phyloP scores from a whole-genome alignment of 441 rosid genomes.

The Adansonia gregorii region DNA sequence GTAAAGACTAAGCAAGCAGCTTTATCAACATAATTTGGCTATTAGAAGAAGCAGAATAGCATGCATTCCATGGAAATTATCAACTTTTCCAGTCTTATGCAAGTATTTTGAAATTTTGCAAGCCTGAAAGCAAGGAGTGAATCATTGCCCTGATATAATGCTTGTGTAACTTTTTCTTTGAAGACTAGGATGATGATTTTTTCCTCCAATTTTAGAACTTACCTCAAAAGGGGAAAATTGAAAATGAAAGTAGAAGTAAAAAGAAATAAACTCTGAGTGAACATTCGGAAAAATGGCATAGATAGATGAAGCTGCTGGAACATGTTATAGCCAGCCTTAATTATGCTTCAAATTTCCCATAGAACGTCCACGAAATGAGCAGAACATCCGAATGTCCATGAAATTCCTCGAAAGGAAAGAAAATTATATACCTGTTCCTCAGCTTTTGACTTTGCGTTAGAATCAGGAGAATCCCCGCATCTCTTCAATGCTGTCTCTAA shows the following conservation, averaged over 20 bases:
- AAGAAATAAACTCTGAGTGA: background rate
- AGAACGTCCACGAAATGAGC: background rate
- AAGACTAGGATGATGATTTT: background rate
- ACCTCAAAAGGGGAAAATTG: background rate
- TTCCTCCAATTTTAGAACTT: background rate
- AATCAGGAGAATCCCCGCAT: slow-evolving; percentile 59
- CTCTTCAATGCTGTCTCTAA: slow-evolving; percentile 52
- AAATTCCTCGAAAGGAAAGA: background rate
- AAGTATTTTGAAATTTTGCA: background rate
- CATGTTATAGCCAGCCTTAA: background rate
- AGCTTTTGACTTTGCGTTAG: slow-evolving; percentile 41
- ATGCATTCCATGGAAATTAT: background rate
- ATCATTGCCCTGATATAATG: background rate
- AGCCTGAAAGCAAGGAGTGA: background rate
- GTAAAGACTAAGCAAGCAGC: background rate
- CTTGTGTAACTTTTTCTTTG: background rate
- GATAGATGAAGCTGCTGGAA: background rate
- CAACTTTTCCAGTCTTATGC: background rate
- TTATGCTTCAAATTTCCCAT: background rate
- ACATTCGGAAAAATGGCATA: background rate
- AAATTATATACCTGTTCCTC: slow-evolving; percentile 60
- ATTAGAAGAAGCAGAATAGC: slow-evolving; percentile 7
- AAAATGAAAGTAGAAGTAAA: background rate
- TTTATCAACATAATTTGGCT: background rate
- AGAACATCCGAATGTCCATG: background rate